Evolutionary conservation across 352 stramenopile genomes (phyloP).

Genomic region (Elongisporangium anandrum): DNA sequence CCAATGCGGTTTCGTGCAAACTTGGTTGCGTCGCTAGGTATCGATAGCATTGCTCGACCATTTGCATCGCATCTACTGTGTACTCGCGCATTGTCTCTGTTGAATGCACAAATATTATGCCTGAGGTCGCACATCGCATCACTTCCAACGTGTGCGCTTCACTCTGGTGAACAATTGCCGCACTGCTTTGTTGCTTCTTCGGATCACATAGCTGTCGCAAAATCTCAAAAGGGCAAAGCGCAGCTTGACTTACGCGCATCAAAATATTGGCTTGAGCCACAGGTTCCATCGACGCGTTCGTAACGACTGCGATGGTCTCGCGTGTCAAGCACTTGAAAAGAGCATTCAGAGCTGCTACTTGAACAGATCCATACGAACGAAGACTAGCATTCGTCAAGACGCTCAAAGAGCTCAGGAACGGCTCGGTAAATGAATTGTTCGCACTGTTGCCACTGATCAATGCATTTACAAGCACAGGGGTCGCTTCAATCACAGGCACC

Average conservation of each 20-base stretch:
- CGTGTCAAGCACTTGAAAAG: slow-evolving; percentile 37
- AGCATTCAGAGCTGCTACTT: slow-evolving; percentile 33
- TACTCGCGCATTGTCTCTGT: slow-evolving; percentile 27
- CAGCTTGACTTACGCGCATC: slow-evolving; percentile 25
- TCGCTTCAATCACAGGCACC: slow-evolving; percentile 25
- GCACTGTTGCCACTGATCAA: background rate
- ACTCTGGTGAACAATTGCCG: slow-evolving; percentile 16
- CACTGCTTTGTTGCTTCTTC: slow-evolving; percentile 21
- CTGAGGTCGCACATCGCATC: slow-evolving; percentile 32
- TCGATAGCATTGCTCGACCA: slow-evolving; percentile 32
- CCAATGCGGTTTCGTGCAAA: background rate
- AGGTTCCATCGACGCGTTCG: background rate
- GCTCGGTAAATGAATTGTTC: slow-evolving; percentile 2
- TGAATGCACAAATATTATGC: slow-evolving; percentile 49
- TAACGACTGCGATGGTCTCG: slow-evolving; percentile 22
- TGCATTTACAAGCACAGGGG: slow-evolving; percentile 28
- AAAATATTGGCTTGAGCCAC: slow-evolving; percentile 1
- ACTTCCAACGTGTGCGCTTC: slow-evolving; percentile 31
- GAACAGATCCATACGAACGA: slow-evolving; percentile 22
- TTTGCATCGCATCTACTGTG: slow-evolving; percentile 27
- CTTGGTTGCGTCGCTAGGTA: slow-evolving; percentile 15
- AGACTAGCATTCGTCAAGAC: slow-evolving; percentile 34
- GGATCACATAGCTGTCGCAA: slow-evolving; percentile 38
- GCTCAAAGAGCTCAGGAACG: slow-evolving; percentile 18
- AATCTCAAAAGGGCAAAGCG: slow-evolving; percentile 35